phyloP scores from a whole-genome alignment of 441 rosid species.

The Pelargonium fulgidum region DNA sequence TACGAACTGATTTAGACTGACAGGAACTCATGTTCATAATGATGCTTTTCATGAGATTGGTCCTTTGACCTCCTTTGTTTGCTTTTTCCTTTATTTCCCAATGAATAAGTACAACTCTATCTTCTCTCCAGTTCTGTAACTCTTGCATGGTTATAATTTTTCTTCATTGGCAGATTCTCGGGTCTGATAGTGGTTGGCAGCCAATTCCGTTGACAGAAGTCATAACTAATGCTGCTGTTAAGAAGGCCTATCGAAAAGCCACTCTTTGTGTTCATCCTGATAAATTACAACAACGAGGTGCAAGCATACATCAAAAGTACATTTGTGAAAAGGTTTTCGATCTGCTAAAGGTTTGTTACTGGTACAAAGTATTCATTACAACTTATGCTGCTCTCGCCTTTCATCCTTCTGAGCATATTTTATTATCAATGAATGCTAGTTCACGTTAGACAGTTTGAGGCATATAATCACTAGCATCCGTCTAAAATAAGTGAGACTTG shows the following conservation, averaged over 20 bases:
- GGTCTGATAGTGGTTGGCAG: constrained; percentile 85
- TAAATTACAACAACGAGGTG: constrained; percentile 87
- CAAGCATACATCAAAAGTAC: constrained; percentile 82
- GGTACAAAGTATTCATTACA: neutral
- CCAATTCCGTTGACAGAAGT: constrained; percentile 89
- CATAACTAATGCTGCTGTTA: constrained; percentile 83
- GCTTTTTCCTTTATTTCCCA: neutral
- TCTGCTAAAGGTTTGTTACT: constrained; percentile 65
- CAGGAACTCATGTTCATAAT: neutral
- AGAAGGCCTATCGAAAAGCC: constrained; percentile 92
- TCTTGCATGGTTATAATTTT: neutral
- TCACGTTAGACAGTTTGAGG: too few relatives aligned
- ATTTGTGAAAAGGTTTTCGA: constrained; percentile 88
- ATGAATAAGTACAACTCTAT: neutral
- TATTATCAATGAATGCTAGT: neutral
- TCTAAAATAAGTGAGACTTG: too few relatives aligned
- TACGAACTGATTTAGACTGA: neutral
- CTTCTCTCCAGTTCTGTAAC: constrained; percentile 1
- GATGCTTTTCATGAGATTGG: neutral
- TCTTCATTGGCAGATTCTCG: constrained; percentile 58
- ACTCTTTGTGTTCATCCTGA: constrained; percentile 95
- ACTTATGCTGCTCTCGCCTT: neutral
- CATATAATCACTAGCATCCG: too few relatives aligned
- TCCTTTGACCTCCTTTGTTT: neutral
- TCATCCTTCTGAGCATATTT: neutral